Percentiles rank a stretch among this genome's conserved stretches.
Conservation (phyloP, 1,139 yeast genomes). For the Zygotorulaspora mrakii region DNA sequence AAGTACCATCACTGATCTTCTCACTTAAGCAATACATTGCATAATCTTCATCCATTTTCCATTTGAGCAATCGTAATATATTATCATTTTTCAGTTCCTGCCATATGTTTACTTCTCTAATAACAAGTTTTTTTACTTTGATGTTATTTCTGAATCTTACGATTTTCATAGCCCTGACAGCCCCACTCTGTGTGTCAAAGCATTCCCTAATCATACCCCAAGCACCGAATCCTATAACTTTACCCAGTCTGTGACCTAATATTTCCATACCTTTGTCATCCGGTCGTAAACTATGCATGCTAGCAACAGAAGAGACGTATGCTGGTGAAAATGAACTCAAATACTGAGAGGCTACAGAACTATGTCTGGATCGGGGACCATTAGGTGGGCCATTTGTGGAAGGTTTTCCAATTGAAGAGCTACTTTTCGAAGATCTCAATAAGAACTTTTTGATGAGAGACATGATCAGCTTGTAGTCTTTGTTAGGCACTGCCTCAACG, state of each 20-base stretch:
- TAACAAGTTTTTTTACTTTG: slow-evolving; percentile 50
- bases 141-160: slow-evolving; percentile 51
- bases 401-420: slow-evolving; percentile 19
- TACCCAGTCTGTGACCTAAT: slow-evolving; percentile 61
- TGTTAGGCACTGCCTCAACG: slow-evolving; percentile 52
- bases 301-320: slow-evolving; percentile 20
- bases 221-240: slow-evolving; percentile 85
- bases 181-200: slow-evolving; percentile 41
- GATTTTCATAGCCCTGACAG: slow-evolving; percentile 68
- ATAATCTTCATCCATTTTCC: slow-evolving; percentile 53
- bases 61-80: slow-evolving; percentile 58
- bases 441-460: slow-evolving; percentile 34
- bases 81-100: slow-evolving; percentile 58
- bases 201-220: slow-evolving; percentile 90
- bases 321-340: slow-evolving; percentile 40
- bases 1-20: slow-evolving; percentile 72
- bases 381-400: slow-evolving; percentile 7
- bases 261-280: slow-evolving; percentile 64
- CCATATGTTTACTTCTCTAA: slow-evolving; percentile 76
- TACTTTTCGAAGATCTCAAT: slow-evolving; percentile 29
- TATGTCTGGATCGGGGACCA: slow-evolving; percentile 29
- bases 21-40: slow-evolving; percentile 73
- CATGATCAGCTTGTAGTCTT: slow-evolving; percentile 42
- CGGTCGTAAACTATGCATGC: slow-evolving; percentile 20
- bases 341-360: slow-evolving; percentile 42